phyloP scores from a whole-genome alignment of 2,329 filamentous ascomycete species.

The Ampelomyces quisqualis region DNA sequence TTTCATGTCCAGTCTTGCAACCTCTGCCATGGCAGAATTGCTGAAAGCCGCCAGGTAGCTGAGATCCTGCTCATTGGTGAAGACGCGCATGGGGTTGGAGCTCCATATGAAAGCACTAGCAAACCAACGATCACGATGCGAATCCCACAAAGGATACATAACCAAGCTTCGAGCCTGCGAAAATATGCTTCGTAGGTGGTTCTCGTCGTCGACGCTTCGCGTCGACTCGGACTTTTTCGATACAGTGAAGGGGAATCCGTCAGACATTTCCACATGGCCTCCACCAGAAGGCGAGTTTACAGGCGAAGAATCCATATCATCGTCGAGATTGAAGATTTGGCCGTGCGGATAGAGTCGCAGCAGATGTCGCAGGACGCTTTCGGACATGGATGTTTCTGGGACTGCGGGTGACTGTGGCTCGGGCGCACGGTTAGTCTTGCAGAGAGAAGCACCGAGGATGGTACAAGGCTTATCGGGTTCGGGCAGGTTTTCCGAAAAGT shows the following conservation, averaged over 20 bases:
- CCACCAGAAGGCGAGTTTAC: constrained; percentile 21
- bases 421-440: constrained; percentile 15
- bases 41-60: constrained; percentile 44
- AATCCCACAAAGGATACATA: constrained; percentile 45
- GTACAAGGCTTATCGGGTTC: constrained; percentile 39
- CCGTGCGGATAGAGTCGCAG: constrained; percentile 39
- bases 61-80: constrained; percentile 42
- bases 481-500: constrained; percentile 33
- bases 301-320: constrained; percentile 17
- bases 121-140: constrained; percentile 43
- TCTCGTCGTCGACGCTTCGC: constrained; percentile 38
- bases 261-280: constrained; percentile 18
- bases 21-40: constrained; percentile 44
- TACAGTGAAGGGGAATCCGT: constrained; percentile 25
- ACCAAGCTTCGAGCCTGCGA: constrained; percentile 43
- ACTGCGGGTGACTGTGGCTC: constrained; percentile 10
- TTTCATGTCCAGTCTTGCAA: constrained; percentile 43
- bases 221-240: constrained; percentile 34
- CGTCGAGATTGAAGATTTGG: constrained; percentile 44
- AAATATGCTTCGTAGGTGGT: constrained; percentile 34
- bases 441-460: constrained; percentile 32
- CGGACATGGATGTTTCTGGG: constrained; percentile 29
- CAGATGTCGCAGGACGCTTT: constrained; percentile 37
- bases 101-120: constrained; percentile 44
- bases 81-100: constrained; percentile 40